Evolutionary conservation across 164 flowering plant genomes (phyloP).

Genomic region (Euptelea pleiosperma): DNA sequence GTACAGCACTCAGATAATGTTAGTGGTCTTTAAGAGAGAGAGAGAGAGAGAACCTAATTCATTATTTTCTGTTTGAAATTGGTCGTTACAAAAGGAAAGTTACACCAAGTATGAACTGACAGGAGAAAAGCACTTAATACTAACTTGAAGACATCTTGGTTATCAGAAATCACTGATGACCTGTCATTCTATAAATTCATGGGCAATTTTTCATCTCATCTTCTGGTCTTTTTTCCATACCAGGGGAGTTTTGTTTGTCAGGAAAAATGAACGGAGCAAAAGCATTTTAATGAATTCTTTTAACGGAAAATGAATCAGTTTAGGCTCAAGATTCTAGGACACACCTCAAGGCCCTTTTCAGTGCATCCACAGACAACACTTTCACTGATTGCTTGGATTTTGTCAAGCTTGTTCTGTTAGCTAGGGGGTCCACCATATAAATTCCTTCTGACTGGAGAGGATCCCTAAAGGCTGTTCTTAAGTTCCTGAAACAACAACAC

Average conservation of each 20-base stretch:
- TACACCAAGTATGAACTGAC: too few species aligned
- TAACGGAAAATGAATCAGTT: background rate
- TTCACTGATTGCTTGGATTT: constrained; percentile 50
- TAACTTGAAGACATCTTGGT: background rate
- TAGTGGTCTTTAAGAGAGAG: too few species aligned
- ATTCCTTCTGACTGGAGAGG: constrained; percentile 57
- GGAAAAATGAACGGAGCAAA: too few species aligned
- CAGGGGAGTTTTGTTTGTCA: too few species aligned
- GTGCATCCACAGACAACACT: constrained; percentile 71
- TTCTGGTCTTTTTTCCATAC: background rate
- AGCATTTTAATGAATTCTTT: background rate
- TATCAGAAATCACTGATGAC: too few species aligned
- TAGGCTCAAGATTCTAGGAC: constrained; percentile 2
- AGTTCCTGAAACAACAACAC: constrained; percentile 45
- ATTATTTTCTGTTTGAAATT: too few species aligned
- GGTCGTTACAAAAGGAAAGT: too few species aligned
- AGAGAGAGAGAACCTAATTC: too few species aligned
- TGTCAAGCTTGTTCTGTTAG: constrained; percentile 30
- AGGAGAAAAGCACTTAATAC: background rate
- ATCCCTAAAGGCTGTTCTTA: constrained; percentile 62
- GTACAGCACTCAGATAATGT: background rate
- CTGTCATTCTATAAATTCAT: too few species aligned
- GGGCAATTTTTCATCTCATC: too few species aligned
- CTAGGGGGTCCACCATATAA: constrained; percentile 60
- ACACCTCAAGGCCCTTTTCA: constrained; percentile 80